These are phyloP conservation scores for Eutrema heterophyllum DNA, from an alignment of 345 rosid genomes.

Conservation along the genomic window DNA sequence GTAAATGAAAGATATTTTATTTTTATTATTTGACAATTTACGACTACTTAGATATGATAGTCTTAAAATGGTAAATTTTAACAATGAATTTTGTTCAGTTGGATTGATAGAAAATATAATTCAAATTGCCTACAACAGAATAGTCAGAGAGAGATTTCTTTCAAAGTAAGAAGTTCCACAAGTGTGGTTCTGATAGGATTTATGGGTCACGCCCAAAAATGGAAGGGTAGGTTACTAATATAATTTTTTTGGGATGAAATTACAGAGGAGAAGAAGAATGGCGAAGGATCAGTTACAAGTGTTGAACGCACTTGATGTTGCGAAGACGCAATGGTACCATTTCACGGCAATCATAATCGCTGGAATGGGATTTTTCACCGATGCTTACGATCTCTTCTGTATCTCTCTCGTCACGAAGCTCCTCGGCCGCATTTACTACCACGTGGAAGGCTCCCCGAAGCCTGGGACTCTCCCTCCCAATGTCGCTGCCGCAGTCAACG, in stretches of 20 bases:
- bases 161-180: neutral
- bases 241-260: neutral
- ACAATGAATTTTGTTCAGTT: neutral
- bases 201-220: neutral
- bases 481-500: constrained; percentile 43
- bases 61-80: neutral
- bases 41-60: neutral
- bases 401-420: constrained; percentile 40
- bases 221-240: neutral
- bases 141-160: neutral
- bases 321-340: constrained; percentile 37
- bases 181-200: neutral
- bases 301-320: constrained; percentile 41
- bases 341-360: constrained; percentile 35
- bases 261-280: constrained; percentile 34
- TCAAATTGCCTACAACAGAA: neutral
- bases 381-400: constrained; percentile 42
- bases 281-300: constrained; percentile 46
- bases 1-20: neutral
- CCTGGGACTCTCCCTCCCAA: constrained; percentile 43
- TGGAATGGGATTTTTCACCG: constrained; percentile 47
- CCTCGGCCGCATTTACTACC: constrained; percentile 43
- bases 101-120: neutral
- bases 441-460: constrained; percentile 28
- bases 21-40: neutral